These are phyloP conservation scores for Globisporangium paroecandrum DNA, from an alignment of 352 stramenopile genomes.

Conservation along the genomic window DNA sequence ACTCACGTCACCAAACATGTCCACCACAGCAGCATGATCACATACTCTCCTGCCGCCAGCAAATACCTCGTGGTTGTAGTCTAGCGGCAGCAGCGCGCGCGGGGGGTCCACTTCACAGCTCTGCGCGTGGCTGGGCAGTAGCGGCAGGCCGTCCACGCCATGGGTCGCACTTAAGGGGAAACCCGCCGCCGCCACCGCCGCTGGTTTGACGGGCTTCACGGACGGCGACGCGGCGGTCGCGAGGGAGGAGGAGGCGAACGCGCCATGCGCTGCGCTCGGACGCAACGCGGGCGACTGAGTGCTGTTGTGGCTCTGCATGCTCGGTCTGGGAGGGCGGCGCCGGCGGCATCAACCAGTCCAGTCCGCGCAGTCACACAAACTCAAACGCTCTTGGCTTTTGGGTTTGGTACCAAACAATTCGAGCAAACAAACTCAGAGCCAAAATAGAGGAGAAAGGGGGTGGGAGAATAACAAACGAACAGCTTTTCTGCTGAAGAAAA, in stretches of 20 bases:
- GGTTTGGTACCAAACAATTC: slow-evolving; percentile 4
- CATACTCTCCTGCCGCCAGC: background rate
- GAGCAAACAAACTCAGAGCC: background rate
- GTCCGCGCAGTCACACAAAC: background rate
- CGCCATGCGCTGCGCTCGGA: background rate
- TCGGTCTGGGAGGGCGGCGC: background rate
- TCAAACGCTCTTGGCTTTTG: background rate
- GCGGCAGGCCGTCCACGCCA: slow-evolving; percentile 25
- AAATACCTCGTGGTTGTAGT: background rate
- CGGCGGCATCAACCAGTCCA: background rate
- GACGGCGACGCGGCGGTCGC: background rate
- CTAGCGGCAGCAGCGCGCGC: background rate
- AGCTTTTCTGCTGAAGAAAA: no score
- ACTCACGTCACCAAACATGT: slow-evolving; percentile 27
- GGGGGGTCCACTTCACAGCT: slow-evolving; percentile 11
- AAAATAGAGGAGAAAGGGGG: background rate
- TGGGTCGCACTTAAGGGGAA: background rate
- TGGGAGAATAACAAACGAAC: no score
- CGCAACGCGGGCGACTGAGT: slow-evolving; percentile 18
- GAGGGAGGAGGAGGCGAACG: background rate
- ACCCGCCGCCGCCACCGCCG: background rate
- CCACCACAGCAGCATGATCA: slow-evolving; percentile 11
- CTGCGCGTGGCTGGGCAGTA: slow-evolving; percentile 27
- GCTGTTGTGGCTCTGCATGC: slow-evolving; percentile 6
- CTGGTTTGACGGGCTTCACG: background rate